Evolutionary conservation across 2,329 filamentous ascomycete species (phyloP), one percentile per base, ranked within the genome.

Genomic region (Alternaria sp.): DNA sequence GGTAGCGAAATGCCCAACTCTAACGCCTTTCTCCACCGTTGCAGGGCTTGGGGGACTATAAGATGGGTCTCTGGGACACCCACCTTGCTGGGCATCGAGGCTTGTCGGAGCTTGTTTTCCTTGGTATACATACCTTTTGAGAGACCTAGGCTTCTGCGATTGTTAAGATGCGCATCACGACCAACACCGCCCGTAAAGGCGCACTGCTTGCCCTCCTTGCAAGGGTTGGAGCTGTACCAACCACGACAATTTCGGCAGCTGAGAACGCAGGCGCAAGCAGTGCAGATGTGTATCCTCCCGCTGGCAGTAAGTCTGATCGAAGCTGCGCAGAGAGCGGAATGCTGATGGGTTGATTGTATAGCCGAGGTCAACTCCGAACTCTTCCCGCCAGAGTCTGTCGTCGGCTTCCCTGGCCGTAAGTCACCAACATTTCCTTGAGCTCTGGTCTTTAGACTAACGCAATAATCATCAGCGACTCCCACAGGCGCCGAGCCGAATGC

Each of bases 401-500:
- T 76, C 8, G 73, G 74, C 37, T 76, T 74, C 46, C 68, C 71
- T 46, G 74, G 74, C 7, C 74, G 60, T 62, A 30, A 59, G 60
- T 50, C 18, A 43, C 25, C 11, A 46, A 33, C 15, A 14, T 20
- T 4, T 18, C 18, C 18, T 6, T 37, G n/a, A 20, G 18, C 21
- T 14, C 5, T 10, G 21, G 18, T 9, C 14, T 23, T 21, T 14
- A 9, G 8, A 12, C 28, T 56, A 26, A 56, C 12, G 6, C 20
- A 21, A 47, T 14, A 3, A 14, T 7, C 23, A 41, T 6, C 15
- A 62, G 60, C 73, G 25, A 77, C 72, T n/a, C 72, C 72, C 4
- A 74, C 72, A 11, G 74, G 74, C 44, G 69, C 49, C 4, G 72
- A 75, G 62, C 74, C 74, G 0, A 67, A 68, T 23, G 73, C 73